phyloP scores from a whole-genome alignment of 352 stramenopile species.

The Aphanomyces stellatus region DNA sequence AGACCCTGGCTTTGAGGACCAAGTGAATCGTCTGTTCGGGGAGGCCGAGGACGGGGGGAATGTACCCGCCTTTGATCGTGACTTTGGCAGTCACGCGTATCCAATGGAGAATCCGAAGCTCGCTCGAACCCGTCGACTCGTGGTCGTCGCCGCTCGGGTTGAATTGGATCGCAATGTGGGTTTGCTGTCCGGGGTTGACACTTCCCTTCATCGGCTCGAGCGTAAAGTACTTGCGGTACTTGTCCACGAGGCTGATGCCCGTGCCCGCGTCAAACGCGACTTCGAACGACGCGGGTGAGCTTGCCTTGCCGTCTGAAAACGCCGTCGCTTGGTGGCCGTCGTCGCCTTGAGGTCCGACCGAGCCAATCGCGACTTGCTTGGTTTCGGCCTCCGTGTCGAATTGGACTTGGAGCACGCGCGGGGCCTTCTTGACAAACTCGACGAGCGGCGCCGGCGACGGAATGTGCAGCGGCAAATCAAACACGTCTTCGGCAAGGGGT shows the following conservation, averaged over 20 bases:
- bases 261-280: slow-evolving; percentile 33
- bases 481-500: slow-evolving; percentile 48
- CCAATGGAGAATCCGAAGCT: slow-evolving; percentile 27
- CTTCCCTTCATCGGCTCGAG: slow-evolving; percentile 59
- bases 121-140: slow-evolving; percentile 9
- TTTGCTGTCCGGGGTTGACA: slow-evolving; percentile 41
- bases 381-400: slow-evolving; percentile 29
- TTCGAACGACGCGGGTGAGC: slow-evolving; percentile 40
- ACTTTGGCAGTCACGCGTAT: slow-evolving; percentile 20
- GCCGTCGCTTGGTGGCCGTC: slow-evolving; percentile 15
- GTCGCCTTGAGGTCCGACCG: slow-evolving; percentile 25
- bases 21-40: slow-evolving; percentile 20
- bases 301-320: slow-evolving; percentile 17
- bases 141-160: slow-evolving; percentile 18
- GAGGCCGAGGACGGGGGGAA: slow-evolving; percentile 2
- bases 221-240: slow-evolving; percentile 49
- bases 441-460: slow-evolving; percentile 27
- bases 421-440: slow-evolving; percentile 35
- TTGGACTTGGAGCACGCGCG: slow-evolving; percentile 32
- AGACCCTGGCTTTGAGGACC: slow-evolving; percentile 17
- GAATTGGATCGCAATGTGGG: slow-evolving; percentile 50
- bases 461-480: slow-evolving; percentile 51
- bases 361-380: slow-evolving; percentile 39
- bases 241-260: slow-evolving; percentile 16
- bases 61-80: slow-evolving; percentile 26